Conservation (phyloP, 208 protist genomes). For the Phytomonas sp. region DNA sequence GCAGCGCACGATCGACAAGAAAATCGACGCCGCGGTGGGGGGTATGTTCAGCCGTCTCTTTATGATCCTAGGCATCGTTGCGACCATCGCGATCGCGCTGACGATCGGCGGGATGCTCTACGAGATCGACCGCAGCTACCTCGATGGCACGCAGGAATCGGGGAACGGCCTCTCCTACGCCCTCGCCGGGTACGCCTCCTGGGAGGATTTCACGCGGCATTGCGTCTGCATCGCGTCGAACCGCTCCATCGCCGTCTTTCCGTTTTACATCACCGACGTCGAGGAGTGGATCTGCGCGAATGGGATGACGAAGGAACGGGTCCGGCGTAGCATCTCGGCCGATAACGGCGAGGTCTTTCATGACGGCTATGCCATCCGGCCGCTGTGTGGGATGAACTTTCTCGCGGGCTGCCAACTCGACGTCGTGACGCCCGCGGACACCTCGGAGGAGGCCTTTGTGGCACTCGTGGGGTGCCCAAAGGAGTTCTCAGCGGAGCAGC, state of each 20-base stretch:
- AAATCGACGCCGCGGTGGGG: conserved; percentile 30
- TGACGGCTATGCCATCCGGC: conserved; percentile 46
- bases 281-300: conserved; percentile 72
- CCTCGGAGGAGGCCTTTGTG: conserved; percentile 1
- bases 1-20: conserved; percentile 47
- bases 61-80: conserved; percentile 31
- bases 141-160: conserved; percentile 20
- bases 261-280: conserved; percentile 53
- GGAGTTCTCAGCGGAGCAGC: conserved; percentile 10
- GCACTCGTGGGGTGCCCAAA: conserved; percentile 17
- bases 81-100: conserved; percentile 32
- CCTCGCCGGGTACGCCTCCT: conserved; percentile 46
- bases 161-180: conserved; percentile 15
- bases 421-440: background rate
- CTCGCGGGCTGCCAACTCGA: conserved; percentile 30
- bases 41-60: conserved; percentile 42
- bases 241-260: conserved; percentile 17
- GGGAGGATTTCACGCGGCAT: conserved; percentile 40
- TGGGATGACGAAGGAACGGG: conserved; percentile 59
- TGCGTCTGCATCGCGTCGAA: conserved; percentile 52
- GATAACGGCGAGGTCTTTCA: background rate
- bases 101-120: conserved; percentile 42
- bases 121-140: conserved; percentile 23
- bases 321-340: conserved; percentile 30
- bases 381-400: conserved; percentile 63